A percentile compares a stretch with the other conserved stretches of the same genome.
Conservation (phyloP, 176 grass and related monocot species). For the Lolium perenne region DNA sequence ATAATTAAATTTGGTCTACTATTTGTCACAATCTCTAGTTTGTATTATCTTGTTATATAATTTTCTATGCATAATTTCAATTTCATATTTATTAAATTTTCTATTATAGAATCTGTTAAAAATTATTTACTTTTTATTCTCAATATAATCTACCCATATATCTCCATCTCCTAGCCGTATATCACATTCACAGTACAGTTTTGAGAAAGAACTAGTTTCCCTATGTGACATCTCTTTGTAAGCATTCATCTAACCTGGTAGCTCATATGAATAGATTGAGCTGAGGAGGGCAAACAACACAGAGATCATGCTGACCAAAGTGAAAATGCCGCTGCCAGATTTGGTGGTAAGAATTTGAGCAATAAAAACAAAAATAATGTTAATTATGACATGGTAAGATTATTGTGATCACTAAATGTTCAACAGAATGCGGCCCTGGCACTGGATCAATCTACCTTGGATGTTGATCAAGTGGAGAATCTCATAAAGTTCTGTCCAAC, state of each 20-base stretch:
- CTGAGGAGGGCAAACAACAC: slow-evolving; percentile 97
- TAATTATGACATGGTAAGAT: slow-evolving; percentile 32
- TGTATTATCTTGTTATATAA: too few species aligned
- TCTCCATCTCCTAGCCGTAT: too few species aligned
- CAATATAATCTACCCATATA: too few species aligned
- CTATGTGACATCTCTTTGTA: slow-evolving; percentile 7
- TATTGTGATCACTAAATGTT: slow-evolving; percentile 32
- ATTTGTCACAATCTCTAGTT: too few species aligned
- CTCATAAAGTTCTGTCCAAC: slow-evolving; percentile 98
- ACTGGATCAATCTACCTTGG: slow-evolving; percentile 88
- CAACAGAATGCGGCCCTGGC: slow-evolving; percentile 76
- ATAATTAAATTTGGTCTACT: too few species aligned
- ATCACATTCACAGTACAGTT: too few species aligned
- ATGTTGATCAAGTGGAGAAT: slow-evolving; percentile 98
- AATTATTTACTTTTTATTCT: too few species aligned
- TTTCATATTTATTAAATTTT: too few species aligned
- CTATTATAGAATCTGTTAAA: too few species aligned
- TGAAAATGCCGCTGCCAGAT: slow-evolving; percentile 95
- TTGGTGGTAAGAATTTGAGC: slow-evolving; percentile 78
- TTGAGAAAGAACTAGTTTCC: slow-evolving; percentile 13
- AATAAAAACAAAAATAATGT: not conserved
- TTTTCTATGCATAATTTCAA: too few species aligned
- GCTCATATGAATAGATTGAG: slow-evolving; percentile 73
- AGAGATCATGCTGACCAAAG: slow-evolving; percentile 98
- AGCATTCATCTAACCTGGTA: slow-evolving; percentile 21